phyloP scores from a whole-genome alignment of 345 rosid species.

The Ricinus communis region DNA sequence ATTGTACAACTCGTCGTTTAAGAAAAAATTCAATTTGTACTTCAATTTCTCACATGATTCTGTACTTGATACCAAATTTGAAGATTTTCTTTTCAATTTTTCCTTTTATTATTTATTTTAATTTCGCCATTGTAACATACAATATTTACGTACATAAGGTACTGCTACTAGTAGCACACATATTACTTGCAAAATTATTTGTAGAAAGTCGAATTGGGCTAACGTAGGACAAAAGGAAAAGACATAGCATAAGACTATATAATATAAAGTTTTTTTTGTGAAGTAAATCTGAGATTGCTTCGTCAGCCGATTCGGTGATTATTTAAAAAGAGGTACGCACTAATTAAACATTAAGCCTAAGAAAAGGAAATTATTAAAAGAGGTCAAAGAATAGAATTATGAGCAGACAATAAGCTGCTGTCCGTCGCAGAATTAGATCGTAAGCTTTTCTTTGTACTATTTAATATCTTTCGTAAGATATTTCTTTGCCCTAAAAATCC shows the following conservation, averaged over 20 bases:
- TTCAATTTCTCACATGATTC: too few relatives aligned
- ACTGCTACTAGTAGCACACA: too few relatives aligned
- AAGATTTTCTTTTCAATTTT: too few relatives aligned
- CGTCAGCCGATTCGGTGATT: not conserved
- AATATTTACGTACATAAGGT: too few relatives aligned
- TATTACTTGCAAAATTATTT: too few relatives aligned
- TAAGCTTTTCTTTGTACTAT: constrained; percentile 10
- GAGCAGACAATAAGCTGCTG: not conserved
- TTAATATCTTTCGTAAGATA: constrained; percentile 9
- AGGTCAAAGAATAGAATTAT: constrained; percentile 13
- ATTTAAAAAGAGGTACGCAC: too few relatives aligned
- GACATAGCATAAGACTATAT: not conserved
- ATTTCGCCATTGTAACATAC: too few relatives aligned
- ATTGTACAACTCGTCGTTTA: too few relatives aligned
- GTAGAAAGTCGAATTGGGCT: not conserved
- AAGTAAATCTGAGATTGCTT: not conserved
- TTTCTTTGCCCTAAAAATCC: not conserved
- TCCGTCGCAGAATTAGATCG: not conserved
- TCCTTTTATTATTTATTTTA: too few relatives aligned
- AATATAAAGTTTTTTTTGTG: not conserved
- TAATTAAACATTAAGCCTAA: too few relatives aligned
- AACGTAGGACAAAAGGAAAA: not conserved
- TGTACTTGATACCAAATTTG: too few relatives aligned
- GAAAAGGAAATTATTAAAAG: not conserved
- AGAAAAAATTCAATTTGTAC: too few relatives aligned